phyloP scores from a whole-genome alignment of 192 early-diverging fungal genomes.

The Umbelopsis sp. region DNA sequence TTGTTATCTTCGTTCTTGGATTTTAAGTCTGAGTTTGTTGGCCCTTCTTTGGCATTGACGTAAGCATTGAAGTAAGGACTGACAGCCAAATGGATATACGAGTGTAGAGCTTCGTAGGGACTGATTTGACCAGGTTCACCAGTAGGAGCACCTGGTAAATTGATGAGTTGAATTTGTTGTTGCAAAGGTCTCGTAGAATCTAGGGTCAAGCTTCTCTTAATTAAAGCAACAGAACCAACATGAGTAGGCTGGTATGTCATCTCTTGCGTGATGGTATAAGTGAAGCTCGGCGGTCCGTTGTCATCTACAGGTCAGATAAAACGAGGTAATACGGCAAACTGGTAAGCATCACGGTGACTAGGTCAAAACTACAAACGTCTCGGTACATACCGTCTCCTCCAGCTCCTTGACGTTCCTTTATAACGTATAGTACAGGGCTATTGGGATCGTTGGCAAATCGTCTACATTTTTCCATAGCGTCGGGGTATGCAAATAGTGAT shows the following conservation, averaged over 20 bases:
- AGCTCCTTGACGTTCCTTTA: conserved; percentile 70
- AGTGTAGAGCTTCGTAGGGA: conserved; percentile 89
- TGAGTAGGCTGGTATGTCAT: conserved; percentile 74
- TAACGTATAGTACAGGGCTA: conserved; percentile 73
- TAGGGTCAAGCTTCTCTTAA: conserved; percentile 74
- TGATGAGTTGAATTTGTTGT: conserved; percentile 87
- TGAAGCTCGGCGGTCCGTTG: conserved; percentile 42
- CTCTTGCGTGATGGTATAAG: conserved; percentile 71
- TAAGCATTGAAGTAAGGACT: conserved; percentile 97
- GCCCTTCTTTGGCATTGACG: conserved; percentile 68
- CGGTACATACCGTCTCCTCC: conserved; percentile 42
- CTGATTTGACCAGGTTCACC: conserved; percentile 52
- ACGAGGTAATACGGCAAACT: conserved; percentile 1
- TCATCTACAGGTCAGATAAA: conserved; percentile 31
- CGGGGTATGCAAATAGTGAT: conserved; percentile 65
- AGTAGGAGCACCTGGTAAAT: conserved; percentile 76
- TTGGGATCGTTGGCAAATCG: conserved; percentile 79
- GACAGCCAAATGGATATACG: conserved; percentile 91
- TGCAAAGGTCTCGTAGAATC: conserved; percentile 74
- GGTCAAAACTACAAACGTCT: neutral
- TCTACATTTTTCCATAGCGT: conserved; percentile 71
- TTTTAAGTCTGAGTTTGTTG: conserved; percentile 46
- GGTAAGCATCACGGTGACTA: neutral
- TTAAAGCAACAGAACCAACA: conserved; percentile 75
- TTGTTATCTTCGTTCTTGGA: conserved; percentile 72